Evolutionary conservation across 805 yeast genomes (phyloP).

Genomic region (Metschnikowia gelsemii): DNA sequence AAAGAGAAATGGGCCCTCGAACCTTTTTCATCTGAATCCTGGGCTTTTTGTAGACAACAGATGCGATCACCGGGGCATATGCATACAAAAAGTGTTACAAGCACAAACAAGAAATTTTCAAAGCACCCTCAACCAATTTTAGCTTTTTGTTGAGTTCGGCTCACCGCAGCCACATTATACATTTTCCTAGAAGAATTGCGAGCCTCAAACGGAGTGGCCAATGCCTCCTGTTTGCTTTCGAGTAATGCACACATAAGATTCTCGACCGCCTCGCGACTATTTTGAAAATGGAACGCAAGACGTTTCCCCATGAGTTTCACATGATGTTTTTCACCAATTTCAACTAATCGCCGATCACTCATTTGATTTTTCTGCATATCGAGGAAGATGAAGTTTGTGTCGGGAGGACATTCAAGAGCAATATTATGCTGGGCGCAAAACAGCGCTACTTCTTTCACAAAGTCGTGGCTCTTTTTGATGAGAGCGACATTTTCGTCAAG

Average conservation of each 20-base stretch:
- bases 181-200: conserved; percentile 4
- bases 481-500: conserved; percentile 69
- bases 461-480: conserved; percentile 49
- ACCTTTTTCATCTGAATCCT: too few species aligned
- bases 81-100: too few species aligned
- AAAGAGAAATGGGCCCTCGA: too few species aligned
- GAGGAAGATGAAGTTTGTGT: conserved; percentile 80
- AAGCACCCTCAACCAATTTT: neutral
- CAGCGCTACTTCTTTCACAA: conserved; percentile 52
- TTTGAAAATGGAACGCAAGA: conserved; percentile 71
- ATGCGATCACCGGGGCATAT: too few species aligned
- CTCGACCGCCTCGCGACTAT: conserved; percentile 32
- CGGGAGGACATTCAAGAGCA: conserved; percentile 67
- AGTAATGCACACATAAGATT: conserved; percentile 49
- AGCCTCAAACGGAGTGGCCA: conserved; percentile 43
- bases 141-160: conserved; percentile 1
- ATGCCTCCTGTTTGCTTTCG: conserved; percentile 57
- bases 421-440: conserved; percentile 56
- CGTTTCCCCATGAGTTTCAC: conserved; percentile 71
- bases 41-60: too few species aligned
- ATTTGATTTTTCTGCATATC: conserved; percentile 56
- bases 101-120: neutral
- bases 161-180: conserved; percentile 12
- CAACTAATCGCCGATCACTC: conserved; percentile 53
- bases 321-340: conserved; percentile 56